phyloP scores from a whole-genome alignment of 1,284 basidiomycete genomes.

The Irpex sp. region DNA sequence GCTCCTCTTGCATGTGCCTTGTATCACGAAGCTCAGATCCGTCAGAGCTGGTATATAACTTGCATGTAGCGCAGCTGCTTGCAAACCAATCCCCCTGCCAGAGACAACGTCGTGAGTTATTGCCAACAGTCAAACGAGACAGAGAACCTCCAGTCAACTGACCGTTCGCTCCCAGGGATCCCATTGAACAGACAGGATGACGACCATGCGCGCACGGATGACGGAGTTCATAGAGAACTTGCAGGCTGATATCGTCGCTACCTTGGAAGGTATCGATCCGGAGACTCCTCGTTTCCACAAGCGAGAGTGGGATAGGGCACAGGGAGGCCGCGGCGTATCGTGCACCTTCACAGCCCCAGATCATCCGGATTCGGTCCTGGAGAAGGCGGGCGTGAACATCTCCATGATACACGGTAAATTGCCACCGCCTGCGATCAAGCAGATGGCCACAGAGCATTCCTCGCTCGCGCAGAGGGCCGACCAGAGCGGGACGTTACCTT shows the following conservation, averaged over 20 bases:
- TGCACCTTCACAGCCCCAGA: constrained; percentile 82
- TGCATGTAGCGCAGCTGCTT: background rate
- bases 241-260: constrained; percentile 79
- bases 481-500: constrained; percentile 67
- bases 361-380: constrained; percentile 56
- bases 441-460: constrained; percentile 93
- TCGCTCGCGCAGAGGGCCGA: constrained; percentile 64
- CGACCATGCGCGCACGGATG: constrained; percentile 75
- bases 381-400: constrained; percentile 97
- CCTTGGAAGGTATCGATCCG: constrained; percentile 79
- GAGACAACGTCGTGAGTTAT: background rate
- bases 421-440: constrained; percentile 83
- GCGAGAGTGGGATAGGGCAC: constrained; percentile 81
- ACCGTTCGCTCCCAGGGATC: background rate
- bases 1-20: background rate
- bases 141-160: background rate
- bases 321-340: constrained; percentile 86
- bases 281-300: constrained; percentile 72
- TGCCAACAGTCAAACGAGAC: background rate
- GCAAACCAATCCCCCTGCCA: background rate
- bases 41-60: background rate
- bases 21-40: background rate
- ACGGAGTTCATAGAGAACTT: constrained; percentile 76
- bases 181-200: background rate
- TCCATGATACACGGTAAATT: constrained; percentile 89